phyloP scores from a whole-genome alignment of 225 moss, liverwort and hornwort species.

The Straminergon stramineum region DNA sequence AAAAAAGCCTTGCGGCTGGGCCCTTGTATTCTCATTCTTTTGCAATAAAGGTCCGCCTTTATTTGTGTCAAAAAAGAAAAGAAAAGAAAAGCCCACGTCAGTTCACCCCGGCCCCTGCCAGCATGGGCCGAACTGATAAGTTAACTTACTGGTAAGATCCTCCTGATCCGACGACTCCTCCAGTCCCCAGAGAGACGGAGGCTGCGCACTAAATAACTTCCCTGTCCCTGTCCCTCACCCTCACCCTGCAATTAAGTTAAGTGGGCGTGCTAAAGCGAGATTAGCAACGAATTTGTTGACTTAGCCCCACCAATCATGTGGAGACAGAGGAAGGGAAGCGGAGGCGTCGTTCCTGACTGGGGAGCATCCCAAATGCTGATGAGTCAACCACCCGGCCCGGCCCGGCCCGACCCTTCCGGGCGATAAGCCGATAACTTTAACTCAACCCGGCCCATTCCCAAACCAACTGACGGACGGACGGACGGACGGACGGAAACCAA shows the following conservation, averaged over 20 bases:
- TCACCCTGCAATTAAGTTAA: not conserved
- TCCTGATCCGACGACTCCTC: not conserved
- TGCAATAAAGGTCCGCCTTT: too few relatives aligned
- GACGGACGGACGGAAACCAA: not conserved
- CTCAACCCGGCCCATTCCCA: not conserved
- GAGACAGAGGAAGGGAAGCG: not conserved
- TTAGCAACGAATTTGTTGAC: conserved; percentile 8
- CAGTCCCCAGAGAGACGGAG: too few relatives aligned
- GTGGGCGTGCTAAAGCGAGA: not conserved
- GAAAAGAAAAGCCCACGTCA: too few relatives aligned
- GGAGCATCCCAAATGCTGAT: not conserved
- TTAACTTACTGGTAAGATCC: too few relatives aligned
- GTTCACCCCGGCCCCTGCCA: too few relatives aligned
- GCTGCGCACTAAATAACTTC: not conserved
- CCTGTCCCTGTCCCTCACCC: too few relatives aligned
- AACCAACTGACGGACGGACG: not conserved
- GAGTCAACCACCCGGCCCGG: not conserved
- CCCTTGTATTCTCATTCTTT: too few relatives aligned
- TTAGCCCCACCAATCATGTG: not conserved
- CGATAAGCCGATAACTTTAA: not conserved
- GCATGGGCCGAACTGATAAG: not conserved
- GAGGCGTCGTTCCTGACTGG: not conserved
- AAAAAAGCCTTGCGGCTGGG: too few relatives aligned
- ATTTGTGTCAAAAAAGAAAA: too few relatives aligned
- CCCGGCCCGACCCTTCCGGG: not conserved